A percentile compares a stretch with the other conserved stretches of the same genome.
phyloP scores from a whole-genome alignment of 805 yeast genomes.

The Kazachstania bromeliacearum region DNA sequence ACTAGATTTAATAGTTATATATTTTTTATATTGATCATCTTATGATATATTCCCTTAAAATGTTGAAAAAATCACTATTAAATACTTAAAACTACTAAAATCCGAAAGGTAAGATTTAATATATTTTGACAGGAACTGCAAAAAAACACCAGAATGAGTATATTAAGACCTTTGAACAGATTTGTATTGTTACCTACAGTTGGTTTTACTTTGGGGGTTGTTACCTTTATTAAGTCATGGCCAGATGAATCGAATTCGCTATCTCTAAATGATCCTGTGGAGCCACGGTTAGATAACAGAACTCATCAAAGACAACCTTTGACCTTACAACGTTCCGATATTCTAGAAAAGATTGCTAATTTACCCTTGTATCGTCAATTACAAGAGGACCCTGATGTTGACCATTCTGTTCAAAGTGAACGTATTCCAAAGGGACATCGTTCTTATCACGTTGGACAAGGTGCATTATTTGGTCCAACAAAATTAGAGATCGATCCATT shows the following conservation, averaged over 20 bases:
- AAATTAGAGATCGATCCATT: constrained; percentile 71
- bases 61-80: too few relatives aligned
- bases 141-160: background rate
- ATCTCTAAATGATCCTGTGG: constrained; percentile 10
- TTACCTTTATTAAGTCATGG: constrained; percentile 26
- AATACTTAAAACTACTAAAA: too few relatives aligned
- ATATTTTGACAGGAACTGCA: background rate
- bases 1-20: background rate
- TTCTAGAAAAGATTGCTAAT: constrained; percentile 19
- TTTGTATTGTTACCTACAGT: constrained; percentile 20
- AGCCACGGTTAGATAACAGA: background rate
- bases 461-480: constrained; percentile 58
- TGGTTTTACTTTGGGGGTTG: constrained; percentile 25
- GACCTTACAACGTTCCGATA: constrained; percentile 18
- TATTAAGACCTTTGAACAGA: constrained; percentile 8
- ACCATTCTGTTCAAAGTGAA: constrained; percentile 31
- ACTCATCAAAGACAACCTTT: constrained; percentile 6
- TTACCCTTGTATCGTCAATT: constrained; percentile 16
- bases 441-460: constrained; percentile 58
- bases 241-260: constrained; percentile 19
- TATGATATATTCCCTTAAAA: too few relatives aligned
- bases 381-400: constrained; percentile 9
- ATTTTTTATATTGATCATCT: too few relatives aligned
- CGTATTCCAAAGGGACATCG: constrained; percentile 51
- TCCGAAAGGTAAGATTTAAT: too few relatives aligned